Base-by-base conservation (phyloP, 2,329 filamentous ascomycete species). In the Onygenales sp. region DNA sequence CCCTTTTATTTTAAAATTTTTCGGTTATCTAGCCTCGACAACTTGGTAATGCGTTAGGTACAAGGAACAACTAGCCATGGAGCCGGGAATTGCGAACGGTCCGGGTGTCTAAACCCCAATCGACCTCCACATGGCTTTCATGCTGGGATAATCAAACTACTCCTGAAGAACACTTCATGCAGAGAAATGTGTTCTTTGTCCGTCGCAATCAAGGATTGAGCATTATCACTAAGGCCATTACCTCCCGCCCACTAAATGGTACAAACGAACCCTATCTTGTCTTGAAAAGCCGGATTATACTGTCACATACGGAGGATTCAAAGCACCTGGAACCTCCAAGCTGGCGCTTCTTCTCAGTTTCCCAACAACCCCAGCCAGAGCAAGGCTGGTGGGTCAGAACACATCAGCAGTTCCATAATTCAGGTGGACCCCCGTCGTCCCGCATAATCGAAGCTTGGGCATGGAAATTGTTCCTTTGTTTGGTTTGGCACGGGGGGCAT, bases 391-490 rank as follows among this genome's bases (percentile, higher is more conserved):
- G 46, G 53, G 47, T 52, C 51, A 37, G 21, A 57, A 37, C 36
- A 58, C 58, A 62, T 54, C 49, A 55, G 48, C 44, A 56, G 51
- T 27, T 14, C 34, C 51, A 48, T 48, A 39, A 36, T 55, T 42
- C 57, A 53, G 57, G 40, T 55, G 56, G 45, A 45, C 49, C 54
- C 46, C 54, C 49, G 14, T 39, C 53, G 21, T 55, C 44, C 51
- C 59, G 56, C 53, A n/a, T 37, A 27, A 5, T 48, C 11, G n/a
- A 48, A 5, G 21, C 21, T 40, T 5, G 3, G 36, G 32, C 10
- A 72, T 70, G 71, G 71, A 73, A 72, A 71, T 56, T 67, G 64
- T 72, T 72, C 60, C 70, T 73, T 48, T 58, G 66, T 71, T 70
- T 62, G 70, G 70, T 62, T 69, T 67, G 65, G 64, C 49, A 61